A percentile compares a stretch with the other conserved stretches of the same genome.
Conservation (phyloP, 2,329 filamentous ascomycete genomes). For the Berkeleyomyces rouxiae region DNA sequence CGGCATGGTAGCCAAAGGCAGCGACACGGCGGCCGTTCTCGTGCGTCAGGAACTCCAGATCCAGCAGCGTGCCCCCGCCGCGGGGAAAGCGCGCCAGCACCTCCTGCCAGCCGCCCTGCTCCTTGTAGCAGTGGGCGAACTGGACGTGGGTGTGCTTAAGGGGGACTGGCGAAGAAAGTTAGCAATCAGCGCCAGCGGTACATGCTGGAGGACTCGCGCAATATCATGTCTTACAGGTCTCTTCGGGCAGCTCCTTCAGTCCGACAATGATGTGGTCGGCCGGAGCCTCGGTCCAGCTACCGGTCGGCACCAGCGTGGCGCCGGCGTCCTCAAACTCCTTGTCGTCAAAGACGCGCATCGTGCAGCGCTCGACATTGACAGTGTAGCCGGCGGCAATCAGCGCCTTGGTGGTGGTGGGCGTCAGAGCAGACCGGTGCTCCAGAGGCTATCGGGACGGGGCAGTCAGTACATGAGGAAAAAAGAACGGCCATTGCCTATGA, state of each 20-base stretch:
- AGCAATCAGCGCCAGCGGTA: not conserved
- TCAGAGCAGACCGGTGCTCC: constrained; percentile 35
- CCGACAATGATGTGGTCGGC: constrained; percentile 55
- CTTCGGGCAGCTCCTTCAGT: constrained; percentile 61
- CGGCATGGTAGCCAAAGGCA: constrained; percentile 58
- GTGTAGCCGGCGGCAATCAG: constrained; percentile 52
- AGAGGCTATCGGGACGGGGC: constrained; percentile 22
- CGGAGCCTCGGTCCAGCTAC: constrained; percentile 51
- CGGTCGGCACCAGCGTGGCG: constrained; percentile 47
- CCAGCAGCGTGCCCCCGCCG: constrained; percentile 61
- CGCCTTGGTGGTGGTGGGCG: constrained; percentile 21
- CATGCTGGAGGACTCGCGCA: not conserved
- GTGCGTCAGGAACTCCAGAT: constrained; percentile 75
- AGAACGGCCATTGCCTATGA: not conserved
- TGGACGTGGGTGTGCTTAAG: constrained; percentile 57
- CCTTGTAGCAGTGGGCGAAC: constrained; percentile 62
- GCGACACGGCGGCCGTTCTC: constrained; percentile 50
- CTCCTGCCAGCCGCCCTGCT: constrained; percentile 61
- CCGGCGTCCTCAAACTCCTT: constrained; percentile 44
- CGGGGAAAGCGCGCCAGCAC: constrained; percentile 65
- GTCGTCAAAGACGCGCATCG: constrained; percentile 46
- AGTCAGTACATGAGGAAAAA: not conserved
- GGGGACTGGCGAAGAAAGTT: constrained; percentile 27
- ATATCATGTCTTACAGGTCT: constrained; percentile 33
- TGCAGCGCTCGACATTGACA: constrained; percentile 48